A percentile compares a stretch with the other conserved stretches of the same genome.
Evolutionary conservation across 108 stramenopile species (phyloP).

Genomic region (Nannochloropsis granulata): DNA sequence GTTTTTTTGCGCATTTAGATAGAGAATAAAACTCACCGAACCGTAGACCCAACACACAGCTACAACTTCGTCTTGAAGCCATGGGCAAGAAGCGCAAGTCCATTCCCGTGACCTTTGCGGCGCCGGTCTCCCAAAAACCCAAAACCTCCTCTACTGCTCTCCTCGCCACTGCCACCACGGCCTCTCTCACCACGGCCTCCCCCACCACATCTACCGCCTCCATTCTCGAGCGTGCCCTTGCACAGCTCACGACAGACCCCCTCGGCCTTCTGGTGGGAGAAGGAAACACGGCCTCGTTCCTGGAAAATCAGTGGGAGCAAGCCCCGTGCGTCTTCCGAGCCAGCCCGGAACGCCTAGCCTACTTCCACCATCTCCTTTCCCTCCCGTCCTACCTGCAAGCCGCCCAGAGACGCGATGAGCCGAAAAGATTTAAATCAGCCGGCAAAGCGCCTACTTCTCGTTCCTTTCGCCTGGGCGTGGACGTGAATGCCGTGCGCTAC

Average conservation of each 20-base stretch:
- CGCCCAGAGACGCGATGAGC: neutral
- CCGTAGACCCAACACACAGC: too few relatives aligned
- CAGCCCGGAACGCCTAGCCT: neutral
- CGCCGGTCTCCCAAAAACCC: neutral
- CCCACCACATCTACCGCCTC: neutral
- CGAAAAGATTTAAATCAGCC: too few relatives aligned
- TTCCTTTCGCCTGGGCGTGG: neutral
- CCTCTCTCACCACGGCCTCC: neutral
- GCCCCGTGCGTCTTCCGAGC: neutral
- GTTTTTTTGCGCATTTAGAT: too few relatives aligned
- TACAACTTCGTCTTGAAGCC: neutral
- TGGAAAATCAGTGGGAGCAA: neutral
- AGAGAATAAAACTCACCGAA: too few relatives aligned
- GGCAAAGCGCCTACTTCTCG: neutral
- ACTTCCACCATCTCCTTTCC: neutral
- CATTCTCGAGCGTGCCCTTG: neutral
- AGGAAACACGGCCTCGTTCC: neutral
- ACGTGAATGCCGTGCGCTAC: neutral
- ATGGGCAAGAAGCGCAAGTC: neutral
- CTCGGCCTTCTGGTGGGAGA: neutral
- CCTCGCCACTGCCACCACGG: neutral
- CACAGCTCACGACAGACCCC: neutral
- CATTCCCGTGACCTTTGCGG: neutral
- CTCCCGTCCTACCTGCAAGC: neutral
- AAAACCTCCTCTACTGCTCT: neutral